Evolutionary conservation across 805 yeast species (phyloP), one percentile per base, ranked within the genome.

Genomic region (Zygosaccharomyces kombuchaensis): DNA sequence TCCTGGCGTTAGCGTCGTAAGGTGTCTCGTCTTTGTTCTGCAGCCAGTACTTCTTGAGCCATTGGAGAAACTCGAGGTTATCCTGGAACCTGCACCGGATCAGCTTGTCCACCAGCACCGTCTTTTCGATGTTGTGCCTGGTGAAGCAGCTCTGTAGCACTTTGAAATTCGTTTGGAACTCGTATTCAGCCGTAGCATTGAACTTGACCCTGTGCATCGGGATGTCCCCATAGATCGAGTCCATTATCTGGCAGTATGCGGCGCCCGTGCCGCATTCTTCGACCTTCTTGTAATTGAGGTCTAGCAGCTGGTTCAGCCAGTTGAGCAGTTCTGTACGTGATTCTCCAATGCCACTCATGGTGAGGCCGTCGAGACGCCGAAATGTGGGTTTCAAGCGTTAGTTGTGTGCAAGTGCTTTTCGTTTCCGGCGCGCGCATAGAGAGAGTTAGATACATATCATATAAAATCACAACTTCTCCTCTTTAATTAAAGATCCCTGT

Each of bases 261-360:
- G 96, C 96, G 2, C 99, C 99, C 2, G 85, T 79, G 13, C 99
- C 99, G 61, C 96, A 83, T 65, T 90, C 90, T 62, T 93, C 99
- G 1, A 93, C 84, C 61, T 85, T 87, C 30, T 80, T 72, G 57
- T 86, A 78, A 51, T 80, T 72, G 34, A 89, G 66, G 36, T 76
- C 76, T 38, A 88, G 72, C 2, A 86, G 75, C 35, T 77, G 72
- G 59, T 91, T 91, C 54, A 93, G 73, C 98, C 98, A 93, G 45
- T 75, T 76, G 45, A 93, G 68, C 13, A 93, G 74, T 56, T 88
- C 96, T 36, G 82, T 79, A 56, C 98, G 79, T 6, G 96, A 86
- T 57, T 86, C 95, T 4, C 87, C 87, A 53, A 78, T 56, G 14
- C 60, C 60, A 36, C 63, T 59, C 53, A 49, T 49, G 14, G 9